Percentiles rank a stretch among this genome's conserved stretches.
Conservation (phyloP, 192 early-diverging fungal species). For the Gamsiella multidivaricata region DNA sequence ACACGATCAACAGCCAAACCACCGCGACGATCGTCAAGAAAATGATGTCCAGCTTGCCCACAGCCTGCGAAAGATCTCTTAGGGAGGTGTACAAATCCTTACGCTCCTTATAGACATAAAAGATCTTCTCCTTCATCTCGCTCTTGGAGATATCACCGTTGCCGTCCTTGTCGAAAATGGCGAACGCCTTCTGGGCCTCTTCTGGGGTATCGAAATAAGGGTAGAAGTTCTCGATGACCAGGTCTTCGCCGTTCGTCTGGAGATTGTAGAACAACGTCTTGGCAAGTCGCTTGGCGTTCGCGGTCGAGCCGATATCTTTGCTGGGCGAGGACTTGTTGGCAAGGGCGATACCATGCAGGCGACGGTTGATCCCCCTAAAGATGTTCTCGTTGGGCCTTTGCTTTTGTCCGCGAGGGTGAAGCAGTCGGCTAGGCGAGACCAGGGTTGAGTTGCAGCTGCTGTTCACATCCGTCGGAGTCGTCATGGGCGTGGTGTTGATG, state of each 20-base stretch:
- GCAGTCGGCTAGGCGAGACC: neutral
- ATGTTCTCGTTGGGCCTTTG: slow-evolving; percentile 30
- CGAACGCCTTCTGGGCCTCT: slow-evolving; percentile 83
- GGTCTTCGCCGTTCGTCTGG: slow-evolving; percentile 59
- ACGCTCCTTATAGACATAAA: slow-evolving; percentile 87
- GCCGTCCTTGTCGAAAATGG: slow-evolving; percentile 86
- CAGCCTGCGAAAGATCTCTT: slow-evolving; percentile 82
- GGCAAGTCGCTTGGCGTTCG: slow-evolving; percentile 45
- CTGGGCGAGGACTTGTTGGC: slow-evolving; percentile 37
- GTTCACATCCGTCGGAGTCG: slow-evolving; percentile 11
- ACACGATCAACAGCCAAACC: slow-evolving; percentile 40
- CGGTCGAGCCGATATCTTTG: slow-evolving; percentile 52
- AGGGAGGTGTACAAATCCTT: slow-evolving; percentile 76
- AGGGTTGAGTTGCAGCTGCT: slow-evolving; percentile 30
- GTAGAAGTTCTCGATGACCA: slow-evolving; percentile 76
- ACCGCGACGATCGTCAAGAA: slow-evolving; percentile 68
- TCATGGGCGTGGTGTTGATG: slow-evolving; percentile 31
- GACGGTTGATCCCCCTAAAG: slow-evolving; percentile 43
- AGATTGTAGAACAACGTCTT: slow-evolving; percentile 49
- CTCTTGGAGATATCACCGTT: slow-evolving; percentile 87
- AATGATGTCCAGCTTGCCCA: slow-evolving; percentile 80
- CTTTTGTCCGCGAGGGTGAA: neutral
- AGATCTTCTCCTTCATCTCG: slow-evolving; percentile 83
- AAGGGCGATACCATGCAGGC: slow-evolving; percentile 42
- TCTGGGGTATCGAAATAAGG: slow-evolving; percentile 77